A percentile compares a stretch with the other conserved stretches of the same genome.
Evolutionary conservation across 495 filamentous ascomycete genomes (phyloP).

Genomic region (Penicillium nucicola): DNA sequence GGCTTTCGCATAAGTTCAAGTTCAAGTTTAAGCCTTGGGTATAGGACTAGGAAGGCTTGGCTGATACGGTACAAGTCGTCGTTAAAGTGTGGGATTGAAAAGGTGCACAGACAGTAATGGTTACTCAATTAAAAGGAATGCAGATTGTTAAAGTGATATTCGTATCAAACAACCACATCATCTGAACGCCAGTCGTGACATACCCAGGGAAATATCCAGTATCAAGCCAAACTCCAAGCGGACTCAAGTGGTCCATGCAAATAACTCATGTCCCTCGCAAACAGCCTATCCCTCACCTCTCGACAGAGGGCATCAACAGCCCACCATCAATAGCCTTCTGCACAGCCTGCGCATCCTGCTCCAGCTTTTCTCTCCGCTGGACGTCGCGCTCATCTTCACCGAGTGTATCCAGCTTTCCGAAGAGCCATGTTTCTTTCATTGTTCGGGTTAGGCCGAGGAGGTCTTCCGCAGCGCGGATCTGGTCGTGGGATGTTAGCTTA

Average conservation of each 20-base stretch:
- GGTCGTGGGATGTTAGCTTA: background rate
- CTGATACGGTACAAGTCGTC: too few species aligned
- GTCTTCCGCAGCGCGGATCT: constrained; percentile 68
- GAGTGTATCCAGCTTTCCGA: constrained; percentile 65
- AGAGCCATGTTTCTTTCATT: constrained; percentile 74
- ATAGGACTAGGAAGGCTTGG: background rate
- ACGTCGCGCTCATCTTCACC: constrained; percentile 46
- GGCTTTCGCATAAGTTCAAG: too few species aligned
- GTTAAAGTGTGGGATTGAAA: too few species aligned
- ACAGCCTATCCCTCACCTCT: too few species aligned
- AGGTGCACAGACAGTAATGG: too few species aligned
- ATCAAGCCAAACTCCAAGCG: background rate
- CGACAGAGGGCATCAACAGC: constrained; percentile 24
- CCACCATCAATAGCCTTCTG: constrained; percentile 45
- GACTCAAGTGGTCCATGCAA: background rate
- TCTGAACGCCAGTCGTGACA: too few species aligned
- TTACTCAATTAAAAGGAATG: too few species aligned
- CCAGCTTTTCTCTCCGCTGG: constrained; percentile 43
- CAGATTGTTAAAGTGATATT: too few species aligned
- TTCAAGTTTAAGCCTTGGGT: too few species aligned
- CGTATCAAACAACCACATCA: too few species aligned
- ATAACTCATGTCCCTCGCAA: too few species aligned
- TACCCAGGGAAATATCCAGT: too few species aligned
- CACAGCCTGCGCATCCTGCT: constrained; percentile 46
- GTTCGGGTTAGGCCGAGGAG: constrained; percentile 57